Conservation (phyloP, 73 alveolate species). For the Paramecium biaurelia region DNA sequence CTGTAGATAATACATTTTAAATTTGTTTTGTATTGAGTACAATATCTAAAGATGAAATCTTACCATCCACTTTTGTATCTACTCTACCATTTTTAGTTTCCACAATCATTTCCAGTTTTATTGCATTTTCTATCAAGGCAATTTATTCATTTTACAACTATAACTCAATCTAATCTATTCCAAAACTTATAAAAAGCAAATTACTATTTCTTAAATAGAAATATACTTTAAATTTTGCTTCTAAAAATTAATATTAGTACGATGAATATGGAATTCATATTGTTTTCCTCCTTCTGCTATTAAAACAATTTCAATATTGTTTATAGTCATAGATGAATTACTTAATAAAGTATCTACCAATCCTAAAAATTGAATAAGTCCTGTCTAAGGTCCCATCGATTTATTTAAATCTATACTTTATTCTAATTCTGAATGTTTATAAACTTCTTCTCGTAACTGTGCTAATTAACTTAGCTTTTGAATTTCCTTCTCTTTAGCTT, state of each 20-base stretch:
- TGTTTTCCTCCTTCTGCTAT: background rate
- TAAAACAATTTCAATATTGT: background rate
- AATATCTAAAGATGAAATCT: background rate
- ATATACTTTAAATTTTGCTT: background rate
- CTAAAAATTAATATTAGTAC: background rate
- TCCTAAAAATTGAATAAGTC: background rate
- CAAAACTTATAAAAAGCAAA: constrained; percentile 1
- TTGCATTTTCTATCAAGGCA: background rate
- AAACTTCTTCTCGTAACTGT: background rate
- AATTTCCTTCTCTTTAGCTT: background rate
- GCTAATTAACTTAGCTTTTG: background rate
- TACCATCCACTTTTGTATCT: background rate
- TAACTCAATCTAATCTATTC: background rate
- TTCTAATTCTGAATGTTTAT: background rate
- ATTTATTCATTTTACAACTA: background rate
- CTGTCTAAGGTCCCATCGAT: background rate
- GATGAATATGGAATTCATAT: background rate
- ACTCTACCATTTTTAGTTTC: background rate
- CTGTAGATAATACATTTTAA: background rate
- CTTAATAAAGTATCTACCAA: constrained; percentile 18
- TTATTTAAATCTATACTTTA: background rate
- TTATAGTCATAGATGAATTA: background rate
- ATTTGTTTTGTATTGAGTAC: background rate
- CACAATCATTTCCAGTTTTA: background rate
- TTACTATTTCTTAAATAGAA: background rate